Evolutionary conservation across 2,329 filamentous ascomycete species (phyloP).

Genomic region (Ceratocystis albifundus): DNA sequence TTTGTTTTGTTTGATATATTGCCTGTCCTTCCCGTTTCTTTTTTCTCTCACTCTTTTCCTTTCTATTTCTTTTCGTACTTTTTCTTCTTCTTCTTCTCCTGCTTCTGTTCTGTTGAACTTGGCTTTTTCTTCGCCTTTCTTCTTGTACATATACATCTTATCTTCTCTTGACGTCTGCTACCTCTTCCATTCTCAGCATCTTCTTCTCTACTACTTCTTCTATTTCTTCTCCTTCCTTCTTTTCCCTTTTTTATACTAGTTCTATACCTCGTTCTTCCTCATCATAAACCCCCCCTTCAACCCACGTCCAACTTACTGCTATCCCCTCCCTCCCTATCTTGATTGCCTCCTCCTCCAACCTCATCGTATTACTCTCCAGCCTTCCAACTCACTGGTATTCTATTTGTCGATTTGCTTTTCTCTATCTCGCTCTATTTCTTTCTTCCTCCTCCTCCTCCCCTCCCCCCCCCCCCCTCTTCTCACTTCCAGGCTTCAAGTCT

Average conservation of each 20-base stretch:
- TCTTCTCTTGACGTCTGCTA: not conserved
- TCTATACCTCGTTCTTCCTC: not conserved
- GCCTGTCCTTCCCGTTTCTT: not conserved
- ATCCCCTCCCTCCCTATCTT: not conserved
- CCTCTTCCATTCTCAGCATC: not conserved
- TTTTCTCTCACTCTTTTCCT: not conserved
- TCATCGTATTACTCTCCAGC: not conserved
- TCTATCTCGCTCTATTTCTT: not conserved
- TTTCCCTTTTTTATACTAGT: not conserved
- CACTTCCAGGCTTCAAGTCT: not conserved
- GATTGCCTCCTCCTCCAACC: not conserved
- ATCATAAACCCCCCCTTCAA: not conserved
- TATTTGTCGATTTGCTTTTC: not conserved
- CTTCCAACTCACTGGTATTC: no score
- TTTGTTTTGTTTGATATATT: not conserved
- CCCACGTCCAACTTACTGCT: not conserved
- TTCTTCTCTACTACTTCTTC: not conserved
- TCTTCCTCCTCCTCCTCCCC: not conserved
- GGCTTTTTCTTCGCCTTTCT: slow-evolving; percentile 1
- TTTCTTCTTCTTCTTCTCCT: not conserved
- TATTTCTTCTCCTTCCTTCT: not conserved
- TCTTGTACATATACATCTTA: slow-evolving; percentile 5
- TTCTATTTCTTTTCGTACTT: not conserved
- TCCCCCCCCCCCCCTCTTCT: not conserved
- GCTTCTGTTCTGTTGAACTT: not conserved